Percentiles rank a stretch among this genome's conserved stretches.
Conservation (phyloP, 768 basidiomycete species). For the Ramaria sp. region DNA sequence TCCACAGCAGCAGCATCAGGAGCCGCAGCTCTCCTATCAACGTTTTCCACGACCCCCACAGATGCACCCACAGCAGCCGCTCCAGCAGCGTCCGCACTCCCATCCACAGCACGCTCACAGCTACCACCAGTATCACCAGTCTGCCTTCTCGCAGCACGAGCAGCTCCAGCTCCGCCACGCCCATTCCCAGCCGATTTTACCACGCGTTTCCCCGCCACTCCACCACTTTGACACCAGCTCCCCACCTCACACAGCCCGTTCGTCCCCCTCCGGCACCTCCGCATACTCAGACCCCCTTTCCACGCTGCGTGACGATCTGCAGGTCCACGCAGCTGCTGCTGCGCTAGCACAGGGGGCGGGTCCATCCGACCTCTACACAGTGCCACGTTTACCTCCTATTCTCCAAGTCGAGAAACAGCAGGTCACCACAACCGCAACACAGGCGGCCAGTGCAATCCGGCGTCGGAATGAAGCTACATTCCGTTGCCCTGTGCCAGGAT, state of each 20-base stretch:
- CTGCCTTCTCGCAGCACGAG: background rate
- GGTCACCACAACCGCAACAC: constrained; percentile 90
- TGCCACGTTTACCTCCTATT: constrained; percentile 67
- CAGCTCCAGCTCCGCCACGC: background rate
- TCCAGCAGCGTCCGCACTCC: background rate
- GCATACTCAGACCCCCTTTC: constrained; percentile 3
- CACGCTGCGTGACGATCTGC: constrained; percentile 16
- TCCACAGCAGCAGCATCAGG: background rate
- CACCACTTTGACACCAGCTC: background rate
- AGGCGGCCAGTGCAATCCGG: constrained; percentile 81
- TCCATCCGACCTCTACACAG: constrained; percentile 20
- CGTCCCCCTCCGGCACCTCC: constrained; percentile 6
- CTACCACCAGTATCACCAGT: background rate
- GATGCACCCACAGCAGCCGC: background rate
- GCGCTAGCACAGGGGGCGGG: constrained; percentile 29
- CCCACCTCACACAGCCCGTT: background rate
- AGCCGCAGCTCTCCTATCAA: background rate
- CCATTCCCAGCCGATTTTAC: constrained; percentile 3
- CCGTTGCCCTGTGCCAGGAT: constrained; percentile 88
- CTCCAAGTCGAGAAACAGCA: constrained; percentile 89
- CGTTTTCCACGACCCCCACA: background rate
- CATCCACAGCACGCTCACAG: background rate
- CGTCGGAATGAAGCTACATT: constrained; percentile 88
- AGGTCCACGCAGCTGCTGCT: constrained; percentile 24
- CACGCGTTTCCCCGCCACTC: background rate